Evolutionary conservation across 306 rosid genomes (phyloP), one percentile per base, ranked within the genome.

Genomic region (Lupinus albus): DNA sequence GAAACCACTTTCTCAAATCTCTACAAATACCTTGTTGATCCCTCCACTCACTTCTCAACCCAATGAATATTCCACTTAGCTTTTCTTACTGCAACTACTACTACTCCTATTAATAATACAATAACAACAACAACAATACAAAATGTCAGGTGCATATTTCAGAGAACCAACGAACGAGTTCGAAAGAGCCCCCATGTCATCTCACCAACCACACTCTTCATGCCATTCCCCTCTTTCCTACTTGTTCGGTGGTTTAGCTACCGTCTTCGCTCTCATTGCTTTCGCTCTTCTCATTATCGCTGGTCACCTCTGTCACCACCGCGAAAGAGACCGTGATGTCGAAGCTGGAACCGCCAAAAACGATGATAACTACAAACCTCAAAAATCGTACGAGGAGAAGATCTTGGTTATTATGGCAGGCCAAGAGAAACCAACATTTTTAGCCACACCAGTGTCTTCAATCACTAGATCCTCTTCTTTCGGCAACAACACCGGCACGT

Each of bases 141-240:
- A 30, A 20, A 87, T 83, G 86, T 80, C 96, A 32, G 84, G 1
- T 36, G 84, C 96, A 58, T 72, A 70, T 42, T 42, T 0, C 67
- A 81, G 87, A 75, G 89, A 79, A 63, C 85, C 97, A 11, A 75
- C 81, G 60, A 68, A 70, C 68, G 74, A 50, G 2, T 2, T 80
- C 3, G 85, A 69, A 0, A 72, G 61, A 71, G 73, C 89, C 15
- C 78, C 94, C 0, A 14, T 50, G 2, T 46, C 69, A 8, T 7
- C 75, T 13, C 71, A 60, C 8, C 55, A 8, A 9, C 78, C 77
- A 0, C 87, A 84, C 76, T 90, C 97, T 0, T 86, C 97, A 5
- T 94, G 97, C 96, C 97, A 94, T 91, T 94, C 99, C 3, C 99
- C 99, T 46, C 91, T 94, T 13, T 97, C 99, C 0, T 94, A 91